phyloP scores from a whole-genome alignment of 2,329 filamentous ascomycete genomes.

The Volutella citrinella region DNA sequence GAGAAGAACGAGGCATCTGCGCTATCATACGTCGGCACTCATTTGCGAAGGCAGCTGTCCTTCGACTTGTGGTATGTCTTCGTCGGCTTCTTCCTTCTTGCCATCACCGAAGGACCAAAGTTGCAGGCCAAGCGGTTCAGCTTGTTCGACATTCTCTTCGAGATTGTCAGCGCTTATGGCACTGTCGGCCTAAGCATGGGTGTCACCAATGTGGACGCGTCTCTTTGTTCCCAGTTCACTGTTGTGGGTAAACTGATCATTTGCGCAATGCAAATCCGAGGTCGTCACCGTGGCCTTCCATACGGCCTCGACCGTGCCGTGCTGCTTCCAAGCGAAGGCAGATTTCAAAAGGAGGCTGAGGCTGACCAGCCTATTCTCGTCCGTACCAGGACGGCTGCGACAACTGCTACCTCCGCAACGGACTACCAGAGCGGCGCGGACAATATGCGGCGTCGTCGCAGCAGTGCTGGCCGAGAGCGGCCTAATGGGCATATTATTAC shows the following conservation, averaged over 20 bases:
- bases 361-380: constrained; percentile 40
- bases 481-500: constrained; percentile 42
- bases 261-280: constrained; percentile 67
- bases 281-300: constrained; percentile 65
- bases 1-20: constrained; percentile 52
- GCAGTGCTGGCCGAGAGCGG: constrained; percentile 32
- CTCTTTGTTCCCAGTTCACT: constrained; percentile 79
- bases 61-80: constrained; percentile 99
- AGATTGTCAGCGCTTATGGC: constrained; percentile 87
- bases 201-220: constrained; percentile 71
- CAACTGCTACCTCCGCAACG: constrained; percentile 29
- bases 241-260: constrained; percentile 69
- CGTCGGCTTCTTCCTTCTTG: constrained; percentile 86
- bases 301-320: constrained; percentile 65
- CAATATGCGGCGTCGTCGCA: constrained; percentile 14
- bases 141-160: constrained; percentile 72
- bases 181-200: constrained; percentile 91
- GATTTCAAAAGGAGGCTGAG: constrained; percentile 51
- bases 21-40: constrained; percentile 82
- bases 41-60: constrained; percentile 88
- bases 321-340: constrained; percentile 54
- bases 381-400: constrained; percentile 35
- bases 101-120: constrained; percentile 77
- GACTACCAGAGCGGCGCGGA: constrained; percentile 14
- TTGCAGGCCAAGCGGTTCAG: constrained; percentile 64